Conservation (phyloP, 352 stramenopile species). For the Thalassiosira mediterranea region DNA sequence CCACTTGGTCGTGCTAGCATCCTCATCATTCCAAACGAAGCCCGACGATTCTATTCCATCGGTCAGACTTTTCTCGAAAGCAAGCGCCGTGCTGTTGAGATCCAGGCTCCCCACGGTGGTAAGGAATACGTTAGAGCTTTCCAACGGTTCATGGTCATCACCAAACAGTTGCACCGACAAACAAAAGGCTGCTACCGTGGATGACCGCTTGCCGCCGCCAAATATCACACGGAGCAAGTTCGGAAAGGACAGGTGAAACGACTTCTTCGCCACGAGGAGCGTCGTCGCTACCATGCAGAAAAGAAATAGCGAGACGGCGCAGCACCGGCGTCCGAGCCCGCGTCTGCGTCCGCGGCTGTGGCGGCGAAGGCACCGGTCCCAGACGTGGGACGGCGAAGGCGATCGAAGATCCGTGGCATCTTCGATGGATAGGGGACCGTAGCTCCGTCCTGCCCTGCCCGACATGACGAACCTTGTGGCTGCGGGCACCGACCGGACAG, state of each 20-base stretch:
- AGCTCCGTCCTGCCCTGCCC: too few species aligned
- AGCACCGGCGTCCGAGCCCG: background rate
- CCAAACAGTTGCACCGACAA: background rate
- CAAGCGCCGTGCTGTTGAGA: background rate
- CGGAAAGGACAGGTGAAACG: slow-evolving; percentile 28
- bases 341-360: too few species aligned
- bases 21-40: slow-evolving; percentile 43
- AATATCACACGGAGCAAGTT: slow-evolving; percentile 21
- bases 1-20: slow-evolving; percentile 34
- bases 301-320: background rate
- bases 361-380: too few species aligned
- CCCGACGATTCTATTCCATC: slow-evolving; percentile 20
- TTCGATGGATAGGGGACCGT: too few species aligned
- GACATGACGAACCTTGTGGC: too few species aligned
- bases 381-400: too few species aligned
- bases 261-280: background rate
- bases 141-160: background rate
- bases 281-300: slow-evolving; percentile 13
- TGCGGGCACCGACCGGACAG: too few species aligned
- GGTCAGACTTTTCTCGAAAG: slow-evolving; percentile 14
- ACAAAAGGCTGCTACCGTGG: slow-evolving; percentile 5
- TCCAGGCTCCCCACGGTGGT: background rate
- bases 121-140: background rate
- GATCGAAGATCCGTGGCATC: too few species aligned
- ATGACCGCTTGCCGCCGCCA: slow-evolving; percentile 2